Base-by-base conservation (phyloP, 805 yeast species). In the Lipomyces starkeyi region DNA sequence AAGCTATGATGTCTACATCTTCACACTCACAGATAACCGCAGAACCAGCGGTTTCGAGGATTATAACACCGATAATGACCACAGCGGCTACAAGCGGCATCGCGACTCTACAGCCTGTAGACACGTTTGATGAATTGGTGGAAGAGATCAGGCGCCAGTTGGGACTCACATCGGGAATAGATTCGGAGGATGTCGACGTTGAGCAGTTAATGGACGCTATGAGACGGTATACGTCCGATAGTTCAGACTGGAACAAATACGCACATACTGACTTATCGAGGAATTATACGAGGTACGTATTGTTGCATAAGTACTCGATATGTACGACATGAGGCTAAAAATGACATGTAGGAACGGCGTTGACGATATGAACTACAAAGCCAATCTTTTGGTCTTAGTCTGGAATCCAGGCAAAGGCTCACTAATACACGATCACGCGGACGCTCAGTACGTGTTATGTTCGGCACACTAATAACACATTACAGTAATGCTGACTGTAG, bases 361-460 rank as follows among this genome's bases (percentile, higher is more conserved):
- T 35, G 86, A 84, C 49, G 87, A 89, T 74, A 84, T 91, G 72
- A 90, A 91, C 77, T 84, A 84, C 20, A 86, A 86, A 73, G 97
- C 91, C 55, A 88, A 89, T 73, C 79, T 89, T 65, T 81, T 89
- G 62, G 78, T 89, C 17, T 78, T 89, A 61, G 91, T 88, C 25
- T 89, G 94, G 94, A 83, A 84, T 62, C 92, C 93, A 0, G 86
- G 87, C 7, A 82, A 83, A 73, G 82, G 87, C 32, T 86, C 90
- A 27, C 83, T 85, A 61, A 86, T 89, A 68, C 94, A 89, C 76
- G 91, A 88, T 77, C 94, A 89, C 73, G 91, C 92, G 25, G 82
- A 85, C 64, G 91, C 93, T 13, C 92, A 89, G 67, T 67, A 68
- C 14, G 69, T 68, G 9, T 22, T 35, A 8, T 25, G 25, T 43